A percentile compares a stretch with the other conserved stretches of the same genome.
phyloP scores from a whole-genome alignment of 2,329 filamentous ascomycete genomes.

The Sordariomycetes sp. region DNA sequence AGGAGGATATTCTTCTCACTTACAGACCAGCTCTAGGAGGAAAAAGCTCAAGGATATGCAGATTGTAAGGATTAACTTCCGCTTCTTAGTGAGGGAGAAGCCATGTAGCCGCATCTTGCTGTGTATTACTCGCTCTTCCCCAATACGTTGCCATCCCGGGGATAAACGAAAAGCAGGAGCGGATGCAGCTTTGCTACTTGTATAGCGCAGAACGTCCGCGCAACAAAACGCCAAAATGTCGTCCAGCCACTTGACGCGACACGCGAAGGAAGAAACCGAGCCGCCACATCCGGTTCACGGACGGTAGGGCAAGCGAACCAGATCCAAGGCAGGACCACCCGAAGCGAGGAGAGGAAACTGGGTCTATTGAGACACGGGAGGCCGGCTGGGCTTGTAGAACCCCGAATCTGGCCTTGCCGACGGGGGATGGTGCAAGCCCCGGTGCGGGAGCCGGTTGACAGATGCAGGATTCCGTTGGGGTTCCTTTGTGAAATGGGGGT shows the following conservation, averaged over 20 bases:
- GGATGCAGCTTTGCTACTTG: not conserved
- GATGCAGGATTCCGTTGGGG: not conserved
- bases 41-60: conserved; percentile 37
- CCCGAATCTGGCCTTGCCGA: not conserved
- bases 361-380: not conserved
- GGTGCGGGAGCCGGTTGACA: not conserved
- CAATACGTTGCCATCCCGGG: not conserved
- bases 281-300: not conserved
- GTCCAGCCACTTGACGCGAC: not conserved
- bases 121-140: not conserved
- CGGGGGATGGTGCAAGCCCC: not conserved
- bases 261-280: not conserved
- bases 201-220: not conserved
- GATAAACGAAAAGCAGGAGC: not conserved
- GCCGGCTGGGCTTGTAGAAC: not conserved
- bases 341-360: not conserved
- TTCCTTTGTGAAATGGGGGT: not conserved
- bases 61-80: conserved; percentile 32
- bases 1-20: conserved; percentile 6
- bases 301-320: not conserved
- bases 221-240: not conserved
- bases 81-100: conserved; percentile 18
- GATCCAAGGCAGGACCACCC: not conserved
- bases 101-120: conserved; percentile 15
- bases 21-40: conserved; percentile 34